Conservation (phyloP, 1,284 basidiomycete genomes). For the Apiotrichum sp. region DNA sequence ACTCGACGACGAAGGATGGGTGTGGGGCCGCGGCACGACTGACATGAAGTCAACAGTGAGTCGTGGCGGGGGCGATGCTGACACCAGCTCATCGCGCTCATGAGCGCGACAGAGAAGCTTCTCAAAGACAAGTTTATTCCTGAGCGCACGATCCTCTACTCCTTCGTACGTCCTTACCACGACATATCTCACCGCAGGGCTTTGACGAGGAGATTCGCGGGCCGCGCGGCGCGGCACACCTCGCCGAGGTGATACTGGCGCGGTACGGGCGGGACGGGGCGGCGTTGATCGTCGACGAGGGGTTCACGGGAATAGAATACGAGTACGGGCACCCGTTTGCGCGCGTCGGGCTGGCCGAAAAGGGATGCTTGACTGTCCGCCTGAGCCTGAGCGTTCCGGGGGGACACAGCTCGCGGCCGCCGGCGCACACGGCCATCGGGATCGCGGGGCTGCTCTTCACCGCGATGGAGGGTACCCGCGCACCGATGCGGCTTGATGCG, state of each 20-base stretch:
- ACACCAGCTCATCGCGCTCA: conserved; percentile 8
- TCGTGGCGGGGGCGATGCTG: neutral
- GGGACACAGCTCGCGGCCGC: conserved; percentile 59
- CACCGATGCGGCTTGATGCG: conserved; percentile 2
- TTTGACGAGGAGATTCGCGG: conserved; percentile 32
- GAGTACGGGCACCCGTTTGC: conserved; percentile 27
- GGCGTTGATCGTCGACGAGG: conserved; percentile 33
- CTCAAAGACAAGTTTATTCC: conserved; percentile 18
- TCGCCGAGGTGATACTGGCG: conserved; percentile 18
- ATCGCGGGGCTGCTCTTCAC: conserved; percentile 37
- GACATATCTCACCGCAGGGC: conserved; percentile 6
- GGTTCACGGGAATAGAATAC: conserved; percentile 26
- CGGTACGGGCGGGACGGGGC: conserved; percentile 25
- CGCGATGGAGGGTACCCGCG: conserved; percentile 16
- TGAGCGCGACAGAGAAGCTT: conserved; percentile 21
- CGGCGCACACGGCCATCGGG: conserved; percentile 14
- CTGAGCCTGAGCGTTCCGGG: conserved; percentile 55
- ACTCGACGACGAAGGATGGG: conserved; percentile 23
- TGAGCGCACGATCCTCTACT: conserved; percentile 10
- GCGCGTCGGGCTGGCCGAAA: conserved; percentile 28
- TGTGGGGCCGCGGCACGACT: conserved; percentile 27
- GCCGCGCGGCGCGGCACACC: conserved; percentile 22
- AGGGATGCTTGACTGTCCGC: conserved; percentile 50
- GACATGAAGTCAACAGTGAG: conserved; percentile 23
- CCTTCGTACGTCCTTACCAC: neutral